These are phyloP conservation scores for Urostyla sp. DNA, from an alignment of 73 alveolate genomes.

Conservation along the genomic window DNA sequence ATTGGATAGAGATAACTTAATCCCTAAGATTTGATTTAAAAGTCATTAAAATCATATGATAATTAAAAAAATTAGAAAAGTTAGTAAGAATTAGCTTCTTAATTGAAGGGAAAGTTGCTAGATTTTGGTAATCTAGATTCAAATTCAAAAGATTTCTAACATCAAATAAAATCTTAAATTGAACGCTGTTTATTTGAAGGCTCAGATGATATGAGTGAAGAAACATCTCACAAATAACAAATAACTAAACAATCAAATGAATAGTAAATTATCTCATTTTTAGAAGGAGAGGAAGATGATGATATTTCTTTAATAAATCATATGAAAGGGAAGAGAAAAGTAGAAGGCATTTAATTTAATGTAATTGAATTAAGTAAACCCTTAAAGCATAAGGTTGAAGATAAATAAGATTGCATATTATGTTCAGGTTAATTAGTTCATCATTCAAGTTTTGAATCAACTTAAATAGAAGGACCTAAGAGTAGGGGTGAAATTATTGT, in stretches of 20 bases:
- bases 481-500: constrained; percentile 1
- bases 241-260: background rate
- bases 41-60: constrained; percentile 43
- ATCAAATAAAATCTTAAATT: background rate
- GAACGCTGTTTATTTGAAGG: background rate
- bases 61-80: background rate
- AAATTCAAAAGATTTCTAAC: too few species aligned
- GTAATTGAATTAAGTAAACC: background rate
- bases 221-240: background rate
- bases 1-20: constrained; percentile 17
- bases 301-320: background rate
- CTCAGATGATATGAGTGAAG: background rate
- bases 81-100: background rate
- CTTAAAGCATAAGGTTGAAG: background rate
- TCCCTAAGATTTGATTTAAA: constrained; percentile 18
- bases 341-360: background rate
- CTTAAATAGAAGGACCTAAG: constrained; percentile 4
- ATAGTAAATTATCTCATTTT: constrained; percentile 29
- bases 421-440: background rate
- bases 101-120: constrained; percentile 26
- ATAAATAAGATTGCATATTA: background rate
- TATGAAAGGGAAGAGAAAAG: background rate
- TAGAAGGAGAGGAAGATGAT: constrained; percentile 16
- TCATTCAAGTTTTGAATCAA: constrained; percentile 1
- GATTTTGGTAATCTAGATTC: constrained; percentile 16